Evolutionary conservation across 768 basidiomycete species (phyloP).

Genomic region (Galerina marginata): DNA sequence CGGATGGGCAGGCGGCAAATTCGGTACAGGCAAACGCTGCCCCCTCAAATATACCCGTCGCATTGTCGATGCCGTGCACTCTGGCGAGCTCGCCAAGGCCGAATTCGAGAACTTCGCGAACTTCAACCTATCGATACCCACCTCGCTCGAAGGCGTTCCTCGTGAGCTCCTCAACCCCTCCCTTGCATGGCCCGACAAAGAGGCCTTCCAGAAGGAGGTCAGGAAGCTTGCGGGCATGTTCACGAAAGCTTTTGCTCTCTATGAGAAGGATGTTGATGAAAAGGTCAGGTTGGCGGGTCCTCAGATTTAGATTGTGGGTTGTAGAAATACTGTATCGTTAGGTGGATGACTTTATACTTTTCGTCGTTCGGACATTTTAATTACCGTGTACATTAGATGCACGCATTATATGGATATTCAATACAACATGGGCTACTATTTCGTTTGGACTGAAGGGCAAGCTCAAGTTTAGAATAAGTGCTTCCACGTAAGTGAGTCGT

Average conservation of each 20-base stretch:
- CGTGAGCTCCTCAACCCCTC: slow-evolving; percentile 88
- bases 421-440: too few species aligned
- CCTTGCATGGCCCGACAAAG: slow-evolving; percentile 87
- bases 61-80: slow-evolving; percentile 97
- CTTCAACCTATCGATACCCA: slow-evolving; percentile 89
- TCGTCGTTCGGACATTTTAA: slow-evolving; percentile 14
- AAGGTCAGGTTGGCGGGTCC: slow-evolving; percentile 88
- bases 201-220: slow-evolving; percentile 88
- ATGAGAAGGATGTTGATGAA: slow-evolving; percentile 83
- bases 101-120: slow-evolving; percentile 84
- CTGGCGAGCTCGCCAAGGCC: slow-evolving; percentile 85
- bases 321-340: slow-evolving; percentile 1
- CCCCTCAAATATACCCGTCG: slow-evolving; percentile 94
- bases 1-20: slow-evolving; percentile 95
- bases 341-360: slow-evolving; percentile 4
- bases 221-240: slow-evolving; percentile 93
- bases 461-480: too few species aligned
- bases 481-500: too few species aligned
- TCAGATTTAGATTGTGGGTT: slow-evolving; percentile 33
- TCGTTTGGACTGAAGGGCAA: too few species aligned
- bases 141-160: slow-evolving; percentile 82
- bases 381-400: slow-evolving; percentile 15
- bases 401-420: too few species aligned
- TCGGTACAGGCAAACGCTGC: slow-evolving; percentile 91
- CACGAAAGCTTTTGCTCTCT: slow-evolving; percentile 90